Percentiles rank a stretch among this genome's conserved stretches.
Evolutionary conservation across 2,329 filamentous ascomycete species (phyloP).

Genomic region (Ascochyta clinopodiicola): DNA sequence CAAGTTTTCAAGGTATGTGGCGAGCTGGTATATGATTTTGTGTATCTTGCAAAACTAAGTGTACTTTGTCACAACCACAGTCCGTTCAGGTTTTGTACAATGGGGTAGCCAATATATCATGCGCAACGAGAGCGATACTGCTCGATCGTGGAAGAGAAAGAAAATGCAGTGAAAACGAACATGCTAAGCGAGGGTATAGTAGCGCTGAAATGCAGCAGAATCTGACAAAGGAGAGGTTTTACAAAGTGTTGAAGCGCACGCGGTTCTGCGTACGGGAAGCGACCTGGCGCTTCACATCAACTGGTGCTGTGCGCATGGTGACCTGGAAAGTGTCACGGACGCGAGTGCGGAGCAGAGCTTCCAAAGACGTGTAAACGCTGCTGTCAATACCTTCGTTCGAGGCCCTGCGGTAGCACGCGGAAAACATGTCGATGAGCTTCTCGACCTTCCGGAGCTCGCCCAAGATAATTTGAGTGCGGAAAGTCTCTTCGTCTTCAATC

Average conservation of each 20-base stretch:
- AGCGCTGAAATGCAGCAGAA: conserved; percentile 15
- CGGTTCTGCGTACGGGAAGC: conserved; percentile 39
- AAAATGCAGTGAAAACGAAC: neutral
- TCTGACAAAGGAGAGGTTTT: conserved; percentile 9
- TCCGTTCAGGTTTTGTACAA: neutral
- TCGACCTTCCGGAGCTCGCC: conserved; percentile 45
- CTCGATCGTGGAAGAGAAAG: conserved; percentile 3
- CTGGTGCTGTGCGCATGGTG: conserved; percentile 45
- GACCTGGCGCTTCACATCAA: conserved; percentile 44
- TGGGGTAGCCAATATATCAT: too few species aligned
- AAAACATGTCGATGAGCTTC: conserved; percentile 48
- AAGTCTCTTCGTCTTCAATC: conserved; percentile 39
- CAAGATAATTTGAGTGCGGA: conserved; percentile 42
- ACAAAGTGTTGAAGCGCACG: conserved; percentile 39
- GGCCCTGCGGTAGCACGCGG: conserved; percentile 42
- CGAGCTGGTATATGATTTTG: neutral
- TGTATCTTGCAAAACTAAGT: neutral
- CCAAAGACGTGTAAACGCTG: conserved; percentile 39
- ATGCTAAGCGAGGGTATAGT: conserved; percentile 15
- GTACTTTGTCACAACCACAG: neutral
- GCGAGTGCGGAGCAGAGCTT: conserved; percentile 41
- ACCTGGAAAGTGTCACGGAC: conserved; percentile 47
- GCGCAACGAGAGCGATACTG: neutral
- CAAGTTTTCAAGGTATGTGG: neutral
- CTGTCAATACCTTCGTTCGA: conserved; percentile 37